Percentiles rank a stretch among this genome's conserved stretches.
Conservation (phyloP, 768 basidiomycete genomes). For the Amanita pseudoporphyria region DNA sequence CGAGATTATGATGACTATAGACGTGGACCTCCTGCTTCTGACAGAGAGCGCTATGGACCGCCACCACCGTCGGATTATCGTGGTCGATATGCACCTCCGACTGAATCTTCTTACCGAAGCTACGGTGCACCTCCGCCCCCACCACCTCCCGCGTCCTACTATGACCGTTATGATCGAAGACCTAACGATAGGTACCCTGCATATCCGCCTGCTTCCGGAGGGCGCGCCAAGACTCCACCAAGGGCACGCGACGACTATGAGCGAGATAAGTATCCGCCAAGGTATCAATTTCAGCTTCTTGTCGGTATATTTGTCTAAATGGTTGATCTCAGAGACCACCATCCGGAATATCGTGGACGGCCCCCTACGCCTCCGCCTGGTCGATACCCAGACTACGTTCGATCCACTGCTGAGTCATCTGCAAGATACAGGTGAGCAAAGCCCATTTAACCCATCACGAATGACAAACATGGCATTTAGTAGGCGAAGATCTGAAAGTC, state of each 20-base stretch:
- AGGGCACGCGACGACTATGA: conserved; percentile 59
- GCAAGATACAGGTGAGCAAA: conserved; percentile 36
- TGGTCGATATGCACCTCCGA: conserved; percentile 47
- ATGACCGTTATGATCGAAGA: conserved; percentile 57
- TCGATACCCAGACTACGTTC: conserved; percentile 44
- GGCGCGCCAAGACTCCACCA: conserved; percentile 50
- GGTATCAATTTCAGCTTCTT: conserved; percentile 30
- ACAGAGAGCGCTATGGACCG: conserved; percentile 44
- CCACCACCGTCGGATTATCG: conserved; percentile 44
- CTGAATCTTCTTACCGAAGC: conserved; percentile 42
- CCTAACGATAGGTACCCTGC: conserved; percentile 40
- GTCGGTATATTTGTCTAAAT: not conserved
- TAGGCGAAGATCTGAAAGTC: conserved; percentile 66
- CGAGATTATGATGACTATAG: conserved; percentile 70
- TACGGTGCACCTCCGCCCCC: conserved; percentile 42
- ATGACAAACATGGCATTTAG: not conserved
- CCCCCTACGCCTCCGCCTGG: conserved; percentile 44
- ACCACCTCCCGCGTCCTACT: conserved; percentile 37
- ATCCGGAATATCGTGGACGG: conserved; percentile 42
- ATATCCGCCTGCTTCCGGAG: conserved; percentile 37
- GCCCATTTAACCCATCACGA: not conserved
- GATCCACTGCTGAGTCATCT: conserved; percentile 33
- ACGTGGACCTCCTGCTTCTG: conserved; percentile 30
- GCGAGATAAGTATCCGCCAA: conserved; percentile 30
- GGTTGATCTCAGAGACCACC: conserved; percentile 38